phyloP scores from a whole-genome alignment of 2,329 filamentous ascomycete species.

The Claviceps sorghi region DNA sequence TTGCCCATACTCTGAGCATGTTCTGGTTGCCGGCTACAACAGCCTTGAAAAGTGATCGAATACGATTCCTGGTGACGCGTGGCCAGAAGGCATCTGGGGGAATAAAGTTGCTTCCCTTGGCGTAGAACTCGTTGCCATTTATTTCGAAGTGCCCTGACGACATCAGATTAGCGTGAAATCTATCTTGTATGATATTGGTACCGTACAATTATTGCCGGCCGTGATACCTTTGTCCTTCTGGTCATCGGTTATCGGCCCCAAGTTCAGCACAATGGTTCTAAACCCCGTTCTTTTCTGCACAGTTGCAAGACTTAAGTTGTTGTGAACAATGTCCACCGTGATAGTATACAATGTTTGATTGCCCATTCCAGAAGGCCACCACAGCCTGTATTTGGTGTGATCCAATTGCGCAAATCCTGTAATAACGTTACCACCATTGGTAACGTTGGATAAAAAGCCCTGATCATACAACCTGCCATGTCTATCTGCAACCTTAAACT shows the following conservation, averaged over 20 bases:
- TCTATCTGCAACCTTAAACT: conserved; percentile 30
- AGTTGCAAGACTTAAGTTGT: conserved; percentile 13
- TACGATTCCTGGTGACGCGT: conserved; percentile 36
- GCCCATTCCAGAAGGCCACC: conserved; percentile 47
- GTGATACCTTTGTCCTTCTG: conserved; percentile 37
- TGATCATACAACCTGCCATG: conserved; percentile 22
- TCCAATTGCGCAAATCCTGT: conserved; percentile 32
- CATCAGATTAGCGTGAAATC: not conserved
- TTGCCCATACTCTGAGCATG: conserved; percentile 49
- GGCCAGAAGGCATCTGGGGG: conserved; percentile 11
- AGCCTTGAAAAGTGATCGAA: conserved; percentile 32
- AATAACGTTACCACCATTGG: conserved; percentile 26
- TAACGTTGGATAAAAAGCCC: conserved; percentile 18
- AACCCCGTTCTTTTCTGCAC: conserved; percentile 44
- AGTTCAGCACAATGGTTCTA: conserved; percentile 45
- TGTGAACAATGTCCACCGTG: conserved; percentile 31
- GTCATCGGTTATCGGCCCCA: conserved; percentile 35
- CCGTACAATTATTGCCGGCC: conserved; percentile 22
- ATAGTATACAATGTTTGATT: conserved; percentile 42
- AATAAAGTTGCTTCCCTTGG: conserved; percentile 14
- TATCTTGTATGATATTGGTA: not conserved
- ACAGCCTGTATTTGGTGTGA: conserved; percentile 32
- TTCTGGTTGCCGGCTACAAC: conserved; percentile 43
- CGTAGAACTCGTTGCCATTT: conserved; percentile 49
- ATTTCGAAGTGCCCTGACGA: conserved; percentile 44